Conservation (phyloP, 345 rosid genomes). For the Euphorbia tirucalli region DNA sequence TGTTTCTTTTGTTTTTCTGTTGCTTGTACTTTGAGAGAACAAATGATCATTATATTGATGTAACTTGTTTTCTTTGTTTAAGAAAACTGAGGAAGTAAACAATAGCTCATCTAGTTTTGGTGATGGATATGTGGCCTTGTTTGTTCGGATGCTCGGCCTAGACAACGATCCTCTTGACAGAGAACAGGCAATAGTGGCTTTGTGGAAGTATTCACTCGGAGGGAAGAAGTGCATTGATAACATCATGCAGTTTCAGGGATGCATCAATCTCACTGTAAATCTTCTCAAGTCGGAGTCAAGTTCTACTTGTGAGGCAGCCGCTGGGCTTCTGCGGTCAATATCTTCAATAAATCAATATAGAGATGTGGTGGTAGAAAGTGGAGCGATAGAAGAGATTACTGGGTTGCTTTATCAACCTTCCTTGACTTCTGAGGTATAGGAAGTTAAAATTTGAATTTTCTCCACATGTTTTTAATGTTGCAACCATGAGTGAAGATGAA, state of each 20-base stretch:
- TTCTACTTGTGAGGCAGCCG: conserved; percentile 73
- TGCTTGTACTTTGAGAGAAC: neutral
- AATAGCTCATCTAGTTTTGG: conserved; percentile 45
- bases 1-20: neutral
- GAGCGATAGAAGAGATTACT: conserved; percentile 74
- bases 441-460: conserved; percentile 28
- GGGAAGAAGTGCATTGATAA: conserved; percentile 79
- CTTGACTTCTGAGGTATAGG: conserved; percentile 68
- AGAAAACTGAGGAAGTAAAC: conserved; percentile 40
- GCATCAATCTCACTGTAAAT: conserved; percentile 62
- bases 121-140: conserved; percentile 64
- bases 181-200: conserved; percentile 69
- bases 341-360: conserved; percentile 67
- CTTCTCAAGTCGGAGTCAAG: conserved; percentile 70
- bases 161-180: conserved; percentile 80
- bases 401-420: conserved; percentile 59
- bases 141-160: conserved; percentile 86
- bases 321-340: conserved; percentile 70
- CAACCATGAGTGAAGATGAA: conserved; percentile 25
- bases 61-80: conserved; percentile 30
- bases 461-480: conserved; percentile 10
- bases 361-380: conserved; percentile 74
- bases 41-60: conserved; percentile 13
- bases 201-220: conserved; percentile 79
- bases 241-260: conserved; percentile 74